phyloP scores from a whole-genome alignment of 2,329 filamentous ascomycete species.

The Penicillium sp. region DNA sequence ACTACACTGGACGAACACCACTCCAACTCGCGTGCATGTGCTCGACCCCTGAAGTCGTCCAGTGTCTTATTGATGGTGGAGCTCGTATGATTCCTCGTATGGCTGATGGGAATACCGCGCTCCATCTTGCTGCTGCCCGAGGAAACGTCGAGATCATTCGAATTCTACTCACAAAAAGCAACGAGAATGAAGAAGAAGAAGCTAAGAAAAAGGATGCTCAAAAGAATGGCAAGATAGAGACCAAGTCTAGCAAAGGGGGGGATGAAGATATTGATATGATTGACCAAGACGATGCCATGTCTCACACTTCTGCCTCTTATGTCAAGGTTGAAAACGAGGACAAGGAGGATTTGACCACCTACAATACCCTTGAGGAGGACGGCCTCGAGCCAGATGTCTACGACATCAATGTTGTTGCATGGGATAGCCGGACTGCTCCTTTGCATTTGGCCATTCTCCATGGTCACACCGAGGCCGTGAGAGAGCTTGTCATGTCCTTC shows the following conservation, averaged over 20 bases:
- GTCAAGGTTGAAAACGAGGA: slow-evolving; percentile 58
- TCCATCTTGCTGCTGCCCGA: slow-evolving; percentile 75
- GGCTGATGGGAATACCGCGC: slow-evolving; percentile 74
- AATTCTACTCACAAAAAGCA: slow-evolving; percentile 70
- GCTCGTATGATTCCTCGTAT: slow-evolving; percentile 71
- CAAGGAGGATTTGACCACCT: slow-evolving; percentile 37
- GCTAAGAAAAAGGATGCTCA: slow-evolving; percentile 28
- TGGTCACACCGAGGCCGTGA: slow-evolving; percentile 68
- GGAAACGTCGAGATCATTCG: slow-evolving; percentile 69
- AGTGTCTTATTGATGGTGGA: slow-evolving; percentile 68
- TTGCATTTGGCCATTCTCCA: slow-evolving; percentile 76
- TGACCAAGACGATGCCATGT: slow-evolving; percentile 48
- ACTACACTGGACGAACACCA: slow-evolving; percentile 75
- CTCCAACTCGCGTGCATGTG: slow-evolving; percentile 72
- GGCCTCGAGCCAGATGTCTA: slow-evolving; percentile 74
- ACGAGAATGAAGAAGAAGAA: slow-evolving; percentile 59
- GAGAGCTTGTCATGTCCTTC: slow-evolving; percentile 67
- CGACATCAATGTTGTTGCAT: slow-evolving; percentile 73
- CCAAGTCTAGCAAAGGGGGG: too few species aligned
- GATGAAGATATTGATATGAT: too few species aligned
- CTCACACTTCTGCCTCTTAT: slow-evolving; percentile 67
- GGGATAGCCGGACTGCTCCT: slow-evolving; percentile 72
- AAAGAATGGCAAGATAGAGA: slow-evolving; percentile 9
- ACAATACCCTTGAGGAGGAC: slow-evolving; percentile 52
- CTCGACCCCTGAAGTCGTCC: slow-evolving; percentile 68